Conservation (phyloP, 225 moss, liverwort and hornwort genomes). For the Antitrichia curtipendula region DNA sequence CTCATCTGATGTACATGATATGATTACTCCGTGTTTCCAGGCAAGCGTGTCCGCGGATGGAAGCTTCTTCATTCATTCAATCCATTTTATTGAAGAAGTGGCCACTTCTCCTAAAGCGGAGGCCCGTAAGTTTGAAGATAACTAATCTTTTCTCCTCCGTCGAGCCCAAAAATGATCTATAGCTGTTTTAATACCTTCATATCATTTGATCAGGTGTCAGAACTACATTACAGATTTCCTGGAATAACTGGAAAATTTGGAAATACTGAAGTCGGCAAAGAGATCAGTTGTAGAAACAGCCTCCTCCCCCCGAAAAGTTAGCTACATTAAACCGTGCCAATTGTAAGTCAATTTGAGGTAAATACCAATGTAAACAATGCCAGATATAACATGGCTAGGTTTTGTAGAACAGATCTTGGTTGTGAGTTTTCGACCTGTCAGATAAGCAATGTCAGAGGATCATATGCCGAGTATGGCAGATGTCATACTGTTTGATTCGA, state of each 20-base stretch:
- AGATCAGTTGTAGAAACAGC: not conserved
- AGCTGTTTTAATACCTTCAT: not conserved
- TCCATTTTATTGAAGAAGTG: slow-evolving; percentile 41
- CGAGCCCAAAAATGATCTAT: not conserved
- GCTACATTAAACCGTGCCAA: not conserved
- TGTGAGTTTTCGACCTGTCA: not conserved
- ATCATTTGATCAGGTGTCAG: not conserved
- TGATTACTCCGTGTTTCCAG: slow-evolving; percentile 10
- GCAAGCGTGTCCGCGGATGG: slow-evolving; percentile 83
- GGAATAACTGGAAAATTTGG: not conserved
- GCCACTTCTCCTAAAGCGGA: slow-evolving; percentile 18
- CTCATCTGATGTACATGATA: not conserved
- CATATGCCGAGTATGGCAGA: not conserved
- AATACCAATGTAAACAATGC: not conserved
- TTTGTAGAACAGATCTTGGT: not conserved
- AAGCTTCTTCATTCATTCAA: slow-evolving; percentile 70
- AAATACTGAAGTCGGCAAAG: not conserved
- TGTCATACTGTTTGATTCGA: not conserved
- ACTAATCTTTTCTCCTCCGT: not conserved
- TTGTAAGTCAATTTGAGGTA: not conserved
- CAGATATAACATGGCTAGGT: not conserved
- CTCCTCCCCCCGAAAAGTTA: not conserved
- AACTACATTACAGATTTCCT: not conserved
- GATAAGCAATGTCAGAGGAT: not conserved
- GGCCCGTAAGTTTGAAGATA: slow-evolving; percentile 33